Evolutionary conservation across 2,329 filamentous ascomycete genomes (phyloP).

Genomic region (Hypoxylon sp.): DNA sequence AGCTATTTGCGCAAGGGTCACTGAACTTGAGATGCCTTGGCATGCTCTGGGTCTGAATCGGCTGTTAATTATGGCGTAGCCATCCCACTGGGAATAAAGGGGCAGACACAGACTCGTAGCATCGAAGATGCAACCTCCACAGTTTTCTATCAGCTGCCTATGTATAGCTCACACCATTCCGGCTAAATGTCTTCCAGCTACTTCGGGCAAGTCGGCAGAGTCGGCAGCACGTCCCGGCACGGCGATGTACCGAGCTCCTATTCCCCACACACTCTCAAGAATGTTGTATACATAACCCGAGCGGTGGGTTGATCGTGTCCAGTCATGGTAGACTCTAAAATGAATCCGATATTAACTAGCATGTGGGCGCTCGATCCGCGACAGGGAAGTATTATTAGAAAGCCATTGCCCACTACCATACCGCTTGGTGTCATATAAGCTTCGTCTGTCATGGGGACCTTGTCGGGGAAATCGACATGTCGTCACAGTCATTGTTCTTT

Average conservation of each 20-base stretch:
- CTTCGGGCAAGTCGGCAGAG: slow-evolving; percentile 14
- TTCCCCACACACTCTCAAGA: slow-evolving; percentile 7
- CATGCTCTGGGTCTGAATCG: too few relatives aligned
- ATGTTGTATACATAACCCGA: slow-evolving; percentile 1
- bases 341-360: slow-evolving; percentile 8
- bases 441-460: not conserved
- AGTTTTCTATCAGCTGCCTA: not conserved
- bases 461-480: not conserved
- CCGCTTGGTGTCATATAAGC: slow-evolving; percentile 9
- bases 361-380: not conserved
- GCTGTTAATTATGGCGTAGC: not conserved
- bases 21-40: too few relatives aligned
- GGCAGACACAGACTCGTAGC: too few relatives aligned
- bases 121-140: not conserved
- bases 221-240: slow-evolving; percentile 31
- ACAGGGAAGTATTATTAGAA: not conserved
- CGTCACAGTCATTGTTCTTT: not conserved
- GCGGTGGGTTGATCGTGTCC: not conserved
- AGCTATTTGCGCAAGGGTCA: too few relatives aligned
- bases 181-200: slow-evolving; percentile 11
- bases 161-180: not conserved
- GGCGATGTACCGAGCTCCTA: slow-evolving; percentile 14
- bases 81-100: not conserved
- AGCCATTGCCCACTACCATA: not conserved
- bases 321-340: not conserved